These are phyloP conservation scores for Leishmania braziliensis DNA, from an alignment of 208 protist genomes.

Conservation along the genomic window DNA sequence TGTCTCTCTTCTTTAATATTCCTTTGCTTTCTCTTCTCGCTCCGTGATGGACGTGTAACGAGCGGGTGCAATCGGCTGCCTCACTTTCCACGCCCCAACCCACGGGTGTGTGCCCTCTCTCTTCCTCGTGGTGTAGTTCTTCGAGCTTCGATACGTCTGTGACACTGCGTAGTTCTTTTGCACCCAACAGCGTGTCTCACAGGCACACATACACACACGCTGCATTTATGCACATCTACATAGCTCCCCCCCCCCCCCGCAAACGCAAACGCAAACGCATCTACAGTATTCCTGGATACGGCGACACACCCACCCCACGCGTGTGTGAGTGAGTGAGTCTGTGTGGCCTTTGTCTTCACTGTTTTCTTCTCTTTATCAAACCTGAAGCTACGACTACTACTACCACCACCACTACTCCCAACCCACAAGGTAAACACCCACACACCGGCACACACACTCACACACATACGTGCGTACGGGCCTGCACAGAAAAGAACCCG, in stretches of 20 bases:
- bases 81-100: background rate
- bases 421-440: background rate
- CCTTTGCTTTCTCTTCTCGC: background rate
- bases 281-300: background rate
- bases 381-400: background rate
- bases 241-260: background rate
- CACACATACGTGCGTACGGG: background rate
- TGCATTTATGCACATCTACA: background rate
- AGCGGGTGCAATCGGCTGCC: background rate
- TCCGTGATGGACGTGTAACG: background rate
- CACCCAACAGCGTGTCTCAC: background rate
- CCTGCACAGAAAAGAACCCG: background rate
- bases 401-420: background rate
- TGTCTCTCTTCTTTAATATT: background rate
- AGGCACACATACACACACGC: background rate
- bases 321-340: background rate
- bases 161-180: background rate
- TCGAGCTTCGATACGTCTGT: background rate
- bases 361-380: background rate
- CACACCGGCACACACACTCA: background rate
- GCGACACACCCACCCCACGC: background rate
- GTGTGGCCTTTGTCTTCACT: background rate
- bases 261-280: background rate
- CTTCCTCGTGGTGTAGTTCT: background rate
- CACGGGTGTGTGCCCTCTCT: background rate